Evolutionary conservation across 208 protist genomes (phyloP), one percentile per base, ranked within the genome.

Genomic region (Acanthamoeba healyi): DNA sequence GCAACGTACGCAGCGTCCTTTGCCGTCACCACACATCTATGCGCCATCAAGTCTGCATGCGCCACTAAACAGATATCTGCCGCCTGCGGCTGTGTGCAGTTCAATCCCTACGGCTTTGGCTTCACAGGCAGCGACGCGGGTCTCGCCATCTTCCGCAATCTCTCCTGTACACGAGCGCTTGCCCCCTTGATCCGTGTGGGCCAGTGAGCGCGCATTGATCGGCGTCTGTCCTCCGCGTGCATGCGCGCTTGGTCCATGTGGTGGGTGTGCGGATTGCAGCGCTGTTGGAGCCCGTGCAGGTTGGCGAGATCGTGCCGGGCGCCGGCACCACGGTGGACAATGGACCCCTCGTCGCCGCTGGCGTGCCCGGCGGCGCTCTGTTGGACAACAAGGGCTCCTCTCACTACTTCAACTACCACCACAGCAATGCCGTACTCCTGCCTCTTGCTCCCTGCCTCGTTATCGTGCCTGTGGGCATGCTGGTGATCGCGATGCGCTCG

Each of bases 371-470:
- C 51, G 51, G 51, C 19, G 51, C 63, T 7, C 29, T 72, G 63
- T 29, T 72, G 63, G 63, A 72, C 63, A 72, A 19, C 63, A 72
- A 72, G 34, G 63, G 63, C 32, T 72, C 63, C 14, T 9, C 63
- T 14, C 34, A 72, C 63, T 72, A 72, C 63, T 72, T 72, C 29
- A 72, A 72, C 63, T 72, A 72, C 63, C 63, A 72, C 29, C 63
- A 72, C 29, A 36, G n/a, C 63, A 72, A 34, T 19, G 63, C 63
- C 63, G 74, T 84, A 84, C 46, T 46, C 5, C 10, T 56, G 1
- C 74, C 19, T 84, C 15, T 3, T 84, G 19, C n/a, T 84, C 58
- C 32, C 74, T 22, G 4, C 36, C 36, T 56, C n/a, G 72, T 82
- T 12, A 14, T 15, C 24, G 34, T 10, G n/a, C 65, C 9, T 74